Base-by-base conservation (phyloP, 495 filamentous ascomycete species). In the Talaromyces thailandensis region DNA sequence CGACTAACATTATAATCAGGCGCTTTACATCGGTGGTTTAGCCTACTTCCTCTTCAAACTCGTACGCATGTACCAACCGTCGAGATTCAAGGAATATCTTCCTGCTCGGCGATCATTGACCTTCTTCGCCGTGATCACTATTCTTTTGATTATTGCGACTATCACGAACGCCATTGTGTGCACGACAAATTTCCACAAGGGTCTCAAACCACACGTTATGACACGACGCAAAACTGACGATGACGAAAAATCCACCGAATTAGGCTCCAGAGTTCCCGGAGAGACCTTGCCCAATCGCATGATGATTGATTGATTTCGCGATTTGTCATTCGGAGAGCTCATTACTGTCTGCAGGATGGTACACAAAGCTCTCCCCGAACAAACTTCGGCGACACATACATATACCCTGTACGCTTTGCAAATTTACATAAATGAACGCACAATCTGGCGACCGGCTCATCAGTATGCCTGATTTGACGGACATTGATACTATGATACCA, bases 21-120 rank as follows among this genome's bases (percentile, higher is more conserved):
- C 92, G 51, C 81, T 96, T 21, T 95, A 96, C 74, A 91, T 96
- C 69, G 92, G 86, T 58, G 93, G 85, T 40, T 82, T 98, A 66
- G 92, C 89, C 56, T 98, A 98, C 76, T 98, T 98, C 82, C 82
- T 96, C 69, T 98, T 98, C 85, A 98, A 98, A 80, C 85, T 97
- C 26, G 86, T 92, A 61, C 92, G 94, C 70, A 98, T 98, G 86
- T 98, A 95, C 77, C 82, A 84, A 62, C 73, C 79, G 16, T 66
- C 77, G 76, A n/a, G 70, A 66, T 28, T 31, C 71, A n/a, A n/a
- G 6, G 71, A 79, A 62, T 98, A 97, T 74, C 62, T 79, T 25
- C 84, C 93, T 0, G 92, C 91, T 18, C 84, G 86, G 51, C 84
- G 84, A 60, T 89, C 86, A 48, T 80, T 98, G 68, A 98, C 94